A percentile compares a stretch with the other conserved stretches of the same genome.
Evolutionary conservation across 108 stramenopile species (phyloP).

Genomic region (Seminavis robusta): DNA sequence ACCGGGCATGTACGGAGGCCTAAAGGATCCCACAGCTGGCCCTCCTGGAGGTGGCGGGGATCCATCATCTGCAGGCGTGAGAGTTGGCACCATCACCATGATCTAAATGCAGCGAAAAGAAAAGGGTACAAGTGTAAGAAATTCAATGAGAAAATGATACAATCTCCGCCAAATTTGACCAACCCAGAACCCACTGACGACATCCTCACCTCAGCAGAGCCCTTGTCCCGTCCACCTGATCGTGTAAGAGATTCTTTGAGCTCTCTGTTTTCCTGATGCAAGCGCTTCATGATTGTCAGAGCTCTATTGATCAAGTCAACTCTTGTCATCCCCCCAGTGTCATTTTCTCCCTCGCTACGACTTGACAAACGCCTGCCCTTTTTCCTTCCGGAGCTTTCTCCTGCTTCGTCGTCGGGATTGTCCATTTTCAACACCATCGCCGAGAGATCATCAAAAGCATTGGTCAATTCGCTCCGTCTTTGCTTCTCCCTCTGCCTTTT

Average conservation of each 20-base stretch:
- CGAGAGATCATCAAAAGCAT: conserved; percentile 67
- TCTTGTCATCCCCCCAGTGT: conserved; percentile 36
- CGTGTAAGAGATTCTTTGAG: conserved; percentile 24
- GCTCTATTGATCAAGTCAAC: conserved; percentile 39
- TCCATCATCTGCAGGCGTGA: conserved; percentile 19
- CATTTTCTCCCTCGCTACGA: conserved; percentile 6
- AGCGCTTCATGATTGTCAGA: conserved; percentile 23
- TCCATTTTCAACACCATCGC: conserved; percentile 61
- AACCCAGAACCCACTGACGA: too few species aligned
- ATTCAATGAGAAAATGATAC: not conserved
- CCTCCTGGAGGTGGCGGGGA: not conserved
- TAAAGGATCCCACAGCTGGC: too few species aligned
- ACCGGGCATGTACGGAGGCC: too few species aligned
- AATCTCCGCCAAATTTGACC: too few species aligned
- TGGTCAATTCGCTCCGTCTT: conserved; percentile 67
- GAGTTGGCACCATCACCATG: conserved; percentile 45
- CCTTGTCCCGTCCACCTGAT: not conserved
- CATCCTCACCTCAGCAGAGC: too few species aligned
- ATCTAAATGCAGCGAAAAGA: conserved; percentile 20
- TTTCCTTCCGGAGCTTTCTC: conserved; percentile 21
- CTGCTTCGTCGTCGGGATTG: conserved; percentile 11
- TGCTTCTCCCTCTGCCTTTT: conserved; percentile 82
- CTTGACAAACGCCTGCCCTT: conserved; percentile 4
- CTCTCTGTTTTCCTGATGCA: conserved; percentile 44
- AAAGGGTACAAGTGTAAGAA: not conserved